Evolutionary conservation across 345 rosid genomes (phyloP).

Genomic region (Nasturtium officinale): DNA sequence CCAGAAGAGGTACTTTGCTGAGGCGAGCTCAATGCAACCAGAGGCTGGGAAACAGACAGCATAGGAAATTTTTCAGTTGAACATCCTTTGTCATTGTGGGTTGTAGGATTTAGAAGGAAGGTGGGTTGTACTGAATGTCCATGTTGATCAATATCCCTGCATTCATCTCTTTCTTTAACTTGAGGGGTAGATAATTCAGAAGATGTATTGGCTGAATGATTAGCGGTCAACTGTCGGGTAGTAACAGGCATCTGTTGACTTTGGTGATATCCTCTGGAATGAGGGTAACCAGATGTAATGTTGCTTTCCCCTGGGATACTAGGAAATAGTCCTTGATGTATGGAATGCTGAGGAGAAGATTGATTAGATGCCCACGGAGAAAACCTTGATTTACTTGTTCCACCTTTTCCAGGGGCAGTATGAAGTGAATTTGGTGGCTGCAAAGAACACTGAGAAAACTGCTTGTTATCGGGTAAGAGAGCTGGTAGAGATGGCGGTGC

Average conservation of each 20-base stretch:
- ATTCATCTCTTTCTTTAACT: slow-evolving; percentile 43
- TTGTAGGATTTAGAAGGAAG: slow-evolving; percentile 37
- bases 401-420: slow-evolving; percentile 48
- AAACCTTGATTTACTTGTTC: slow-evolving; percentile 49
- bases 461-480: slow-evolving; percentile 43
- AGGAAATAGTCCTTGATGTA: slow-evolving; percentile 49
- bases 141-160: slow-evolving; percentile 52
- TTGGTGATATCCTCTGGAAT: slow-evolving; percentile 51
- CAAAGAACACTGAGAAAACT: slow-evolving; percentile 48
- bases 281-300: slow-evolving; percentile 51
- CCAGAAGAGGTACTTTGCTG: slow-evolving; percentile 48
- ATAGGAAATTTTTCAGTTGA: slow-evolving; percentile 52
- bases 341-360: slow-evolving; percentile 48
- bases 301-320: slow-evolving; percentile 47
- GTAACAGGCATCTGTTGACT: slow-evolving; percentile 46
- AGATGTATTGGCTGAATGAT: slow-evolving; percentile 44
- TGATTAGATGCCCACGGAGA: slow-evolving; percentile 53
- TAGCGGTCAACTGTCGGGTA: slow-evolving; percentile 42
- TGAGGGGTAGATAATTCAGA: slow-evolving; percentile 48
- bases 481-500: slow-evolving; percentile 79
- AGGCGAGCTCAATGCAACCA: slow-evolving; percentile 44
- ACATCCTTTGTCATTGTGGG: slow-evolving; percentile 43
- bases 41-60: slow-evolving; percentile 47
- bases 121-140: slow-evolving; percentile 53
- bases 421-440: slow-evolving; percentile 41